Evolutionary conservation across 805 yeast genomes (phyloP).

Genomic region (Candida ulmi): DNA sequence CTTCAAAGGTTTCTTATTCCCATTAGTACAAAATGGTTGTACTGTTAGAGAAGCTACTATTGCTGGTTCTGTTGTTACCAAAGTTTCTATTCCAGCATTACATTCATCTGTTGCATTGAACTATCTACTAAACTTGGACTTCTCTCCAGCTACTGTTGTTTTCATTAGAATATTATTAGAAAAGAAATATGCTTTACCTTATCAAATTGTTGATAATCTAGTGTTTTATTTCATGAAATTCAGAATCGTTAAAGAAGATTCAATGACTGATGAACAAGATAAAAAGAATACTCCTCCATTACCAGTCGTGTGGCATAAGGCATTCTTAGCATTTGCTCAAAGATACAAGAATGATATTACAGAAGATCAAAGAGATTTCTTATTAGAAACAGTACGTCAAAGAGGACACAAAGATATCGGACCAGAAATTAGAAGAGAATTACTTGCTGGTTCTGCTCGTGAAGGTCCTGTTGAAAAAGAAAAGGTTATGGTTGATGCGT

Average conservation of each 20-base stretch:
- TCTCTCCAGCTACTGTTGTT: constrained; percentile 82
- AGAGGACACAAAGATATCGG: constrained; percentile 86
- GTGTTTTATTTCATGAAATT: constrained; percentile 94
- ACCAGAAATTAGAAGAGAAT: constrained; percentile 91
- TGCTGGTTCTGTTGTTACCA: constrained; percentile 85
- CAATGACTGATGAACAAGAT: constrained; percentile 33
- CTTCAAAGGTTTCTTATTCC: constrained; percentile 92
- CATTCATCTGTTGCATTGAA: constrained; percentile 96
- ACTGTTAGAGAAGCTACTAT: constrained; percentile 91
- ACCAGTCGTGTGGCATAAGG: constrained; percentile 98
- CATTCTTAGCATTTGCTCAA: constrained; percentile 90
- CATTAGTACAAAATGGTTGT: constrained; percentile 84
- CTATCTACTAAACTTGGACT: constrained; percentile 75
- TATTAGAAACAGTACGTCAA: constrained; percentile 84
- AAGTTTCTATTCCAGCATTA: constrained; percentile 87
- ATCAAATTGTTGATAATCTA: constrained; percentile 89
- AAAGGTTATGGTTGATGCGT: constrained; percentile 27
- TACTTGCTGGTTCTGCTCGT: constrained; percentile 79
- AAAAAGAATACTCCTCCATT: constrained; percentile 46
- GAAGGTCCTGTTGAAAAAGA: constrained; percentile 26
- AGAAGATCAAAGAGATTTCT: constrained; percentile 95
- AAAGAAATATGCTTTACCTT: constrained; percentile 94
- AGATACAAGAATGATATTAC: constrained; percentile 96
- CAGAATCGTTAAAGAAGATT: constrained; percentile 49
- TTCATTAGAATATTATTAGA: constrained; percentile 87